Conservation (phyloP, 805 yeast genomes). For the Maudiozyma saulgeensis region DNA sequence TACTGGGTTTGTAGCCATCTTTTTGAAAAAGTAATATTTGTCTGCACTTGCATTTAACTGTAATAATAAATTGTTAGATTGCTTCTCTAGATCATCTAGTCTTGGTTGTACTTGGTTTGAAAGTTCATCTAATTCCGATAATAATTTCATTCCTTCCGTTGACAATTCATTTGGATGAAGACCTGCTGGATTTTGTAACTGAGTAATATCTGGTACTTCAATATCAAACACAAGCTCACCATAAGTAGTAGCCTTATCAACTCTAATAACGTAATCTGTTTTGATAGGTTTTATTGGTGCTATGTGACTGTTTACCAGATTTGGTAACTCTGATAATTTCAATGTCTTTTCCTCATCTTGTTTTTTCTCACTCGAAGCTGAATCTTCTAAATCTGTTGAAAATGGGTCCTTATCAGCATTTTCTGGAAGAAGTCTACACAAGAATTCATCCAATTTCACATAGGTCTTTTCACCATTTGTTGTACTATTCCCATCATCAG, state of each 20-base stretch:
- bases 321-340: conserved; percentile 43
- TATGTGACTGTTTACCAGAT: conserved; percentile 42
- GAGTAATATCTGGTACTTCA: conserved; percentile 37
- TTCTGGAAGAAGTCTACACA: conserved; percentile 34
- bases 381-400: background rate
- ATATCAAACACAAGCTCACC: conserved; percentile 78
- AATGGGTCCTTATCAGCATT: background rate
- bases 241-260: conserved; percentile 65
- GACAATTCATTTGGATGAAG: conserved; percentile 15
- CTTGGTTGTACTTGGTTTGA: conserved; percentile 30
- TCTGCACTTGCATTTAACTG: conserved; percentile 46
- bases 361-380: background rate
- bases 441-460: conserved; percentile 41
- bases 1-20: conserved; percentile 68
- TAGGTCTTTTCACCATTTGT: conserved; percentile 42
- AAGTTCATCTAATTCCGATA: conserved; percentile 23
- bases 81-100: conserved; percentile 35
- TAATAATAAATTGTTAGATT: conserved; percentile 35
- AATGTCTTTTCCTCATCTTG: conserved; percentile 7
- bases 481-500: conserved; percentile 3
- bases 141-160: conserved; percentile 23
- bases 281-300: conserved; percentile 73
- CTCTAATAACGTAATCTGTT: conserved; percentile 64
- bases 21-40: conserved; percentile 70
- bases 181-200: background rate